Evolutionary conservation across 129 eudicot species (phyloP), one percentile per base, ranked within the genome.

Genomic region (Pittosporum tobira): DNA sequence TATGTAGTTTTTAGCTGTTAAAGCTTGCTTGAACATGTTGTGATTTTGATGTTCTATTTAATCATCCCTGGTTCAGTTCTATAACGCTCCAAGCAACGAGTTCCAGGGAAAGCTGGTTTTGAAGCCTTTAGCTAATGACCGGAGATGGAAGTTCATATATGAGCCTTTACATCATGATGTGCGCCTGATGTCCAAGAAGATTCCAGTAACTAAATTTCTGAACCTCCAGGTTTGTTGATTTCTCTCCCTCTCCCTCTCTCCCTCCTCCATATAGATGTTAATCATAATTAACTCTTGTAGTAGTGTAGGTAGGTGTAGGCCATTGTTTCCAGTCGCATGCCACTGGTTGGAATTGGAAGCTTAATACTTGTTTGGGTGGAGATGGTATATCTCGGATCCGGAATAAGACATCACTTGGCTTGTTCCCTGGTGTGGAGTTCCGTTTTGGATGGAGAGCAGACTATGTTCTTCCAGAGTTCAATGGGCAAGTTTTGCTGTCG

Each of bases 371-470:
- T 72, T 78, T 83, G 52, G 98, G 95, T 30, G 94, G 90, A 44
- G 98, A 91, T 49, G 98, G 94, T 58, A 14, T 86, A 25, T 90
- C 98, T 61, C 73, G 95, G 57, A 91, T 91, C 59, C 73, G 95
- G 61, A 91, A 91, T 69, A 91, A 91, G 70, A 86, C 98, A 52
- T 71, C 77, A 56, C 75, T 91, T 56, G 95, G 83, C 11, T 50
- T 90, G 70, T 76, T 72, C 66, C 94, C 94, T 56, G 95, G 95
- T 45, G 84, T 86, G 51, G 98, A 90, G 76, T 74, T 90, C 30
- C 94, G 95, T 51, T 86, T 91, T 49, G 95, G 84, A 59, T 91
- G 95, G 95, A 81, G 81, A 68, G 98, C 98, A 9, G 98, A 91
- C 66, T 91, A 77, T 65, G 88, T 83, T 64, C 89, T 91, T 68